Conservation (phyloP, 2,329 filamentous ascomycete species). For the Basipetospora chlamydospora region DNA sequence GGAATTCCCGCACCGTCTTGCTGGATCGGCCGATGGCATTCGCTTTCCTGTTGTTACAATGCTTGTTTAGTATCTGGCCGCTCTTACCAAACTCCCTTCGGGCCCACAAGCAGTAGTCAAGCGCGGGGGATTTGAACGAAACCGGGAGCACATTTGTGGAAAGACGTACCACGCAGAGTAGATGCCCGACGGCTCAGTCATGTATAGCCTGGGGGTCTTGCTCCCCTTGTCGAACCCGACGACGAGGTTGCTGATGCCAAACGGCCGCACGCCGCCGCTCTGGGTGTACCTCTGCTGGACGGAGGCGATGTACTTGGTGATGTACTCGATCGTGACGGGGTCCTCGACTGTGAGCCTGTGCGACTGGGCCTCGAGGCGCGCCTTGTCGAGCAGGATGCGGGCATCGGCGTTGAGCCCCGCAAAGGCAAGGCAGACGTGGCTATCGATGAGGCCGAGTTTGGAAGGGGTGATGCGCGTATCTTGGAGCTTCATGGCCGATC, state of each 20-base stretch:
- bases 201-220: slow-evolving; percentile 78
- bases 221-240: slow-evolving; percentile 96
- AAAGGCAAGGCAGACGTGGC: slow-evolving; percentile 92
- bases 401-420: slow-evolving; percentile 96
- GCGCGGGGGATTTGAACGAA: background rate
- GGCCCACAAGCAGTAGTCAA: slow-evolving; percentile 4
- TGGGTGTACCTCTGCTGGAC: slow-evolving; percentile 99
- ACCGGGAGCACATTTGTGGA: background rate
- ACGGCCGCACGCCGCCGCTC: slow-evolving; percentile 95
- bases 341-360: slow-evolving; percentile 96
- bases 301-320: slow-evolving; percentile 95
- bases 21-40: slow-evolving; percentile 96
- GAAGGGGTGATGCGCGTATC: slow-evolving; percentile 98
- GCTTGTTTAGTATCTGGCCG: background rate
- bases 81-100: background rate
- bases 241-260: slow-evolving; percentile 94
- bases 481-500: slow-evolving; percentile 98
- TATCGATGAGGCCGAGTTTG: slow-evolving; percentile 93
- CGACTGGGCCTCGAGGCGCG: slow-evolving; percentile 89
- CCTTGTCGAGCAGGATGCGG: slow-evolving; percentile 95
- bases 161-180: slow-evolving; percentile 95
- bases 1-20: slow-evolving; percentile 97
- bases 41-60: slow-evolving; percentile 96
- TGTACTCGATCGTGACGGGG: slow-evolving; percentile 95
- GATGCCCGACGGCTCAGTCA: slow-evolving; percentile 98